Base-by-base conservation (phyloP, 2,329 filamentous ascomycete species). In the Claviceps sp. region DNA sequence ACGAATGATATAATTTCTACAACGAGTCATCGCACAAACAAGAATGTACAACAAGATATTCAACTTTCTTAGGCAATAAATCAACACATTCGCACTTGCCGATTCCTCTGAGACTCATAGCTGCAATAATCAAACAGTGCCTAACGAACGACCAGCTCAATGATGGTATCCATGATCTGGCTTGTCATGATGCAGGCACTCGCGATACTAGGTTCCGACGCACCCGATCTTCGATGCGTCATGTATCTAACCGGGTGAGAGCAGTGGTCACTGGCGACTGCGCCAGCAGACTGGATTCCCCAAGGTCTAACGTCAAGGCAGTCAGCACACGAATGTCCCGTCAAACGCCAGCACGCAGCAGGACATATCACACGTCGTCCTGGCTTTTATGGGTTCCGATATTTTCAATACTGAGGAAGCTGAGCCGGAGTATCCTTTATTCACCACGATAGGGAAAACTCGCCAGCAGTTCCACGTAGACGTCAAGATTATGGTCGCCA, bases 401-500 rank as follows among this genome's bases (percentile, higher is more conserved):
- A 56, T 65, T 18, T 81, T 82, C 67, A 79, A 78, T 54, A 61
- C 67, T 4, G 66, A 66, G 1, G 45, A 65, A 11, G 54, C 60
- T 0, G 64, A 66, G 1, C 56, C 62, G 3, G 52, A 60, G 4
- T 80, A 74, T 67, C 72, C 75, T 0, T 63, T 83, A 5, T 82
- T 81, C 58, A 76, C 72, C 3, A 71, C 70, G 1, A 70, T 82
- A 2, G 60, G 63, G 3, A 62, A 70, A 13, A 70, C 74, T 14
- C 75, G 79, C 4, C 53, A 61, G 18, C 67, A 71, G 51, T 80
- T 83, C 54, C 65, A 65, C 6, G 54, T 65, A 0, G 70, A 70
- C 26, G 81, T 82, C 20, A 82, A 84, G 57, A 66, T 89, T 22
- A 75, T 84, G 69, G 73, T 89, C 40, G 84, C 85, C 20, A 79